Evolutionary conservation across 306 rosid species (phyloP).

Genomic region (Alnus rubra): DNA sequence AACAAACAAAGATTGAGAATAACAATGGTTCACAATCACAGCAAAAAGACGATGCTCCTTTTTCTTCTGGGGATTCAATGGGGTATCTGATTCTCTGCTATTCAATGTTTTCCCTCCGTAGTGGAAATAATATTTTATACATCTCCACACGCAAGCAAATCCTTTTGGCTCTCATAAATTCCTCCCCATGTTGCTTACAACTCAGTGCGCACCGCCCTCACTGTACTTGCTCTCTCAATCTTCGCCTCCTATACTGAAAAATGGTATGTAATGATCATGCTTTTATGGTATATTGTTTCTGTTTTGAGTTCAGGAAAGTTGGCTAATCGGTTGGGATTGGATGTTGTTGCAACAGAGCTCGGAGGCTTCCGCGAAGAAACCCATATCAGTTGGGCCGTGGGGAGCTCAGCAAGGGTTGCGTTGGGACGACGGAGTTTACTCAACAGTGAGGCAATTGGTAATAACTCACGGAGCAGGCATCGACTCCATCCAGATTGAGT

Average conservation of each 20-base stretch:
- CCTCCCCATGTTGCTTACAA: background rate
- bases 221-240: background rate
- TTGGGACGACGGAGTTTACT: constrained; percentile 34
- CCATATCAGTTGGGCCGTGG: constrained; percentile 33
- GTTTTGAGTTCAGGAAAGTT: background rate
- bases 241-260: background rate
- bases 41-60: background rate
- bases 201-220: background rate
- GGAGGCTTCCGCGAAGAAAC: constrained; percentile 1
- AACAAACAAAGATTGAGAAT: background rate
- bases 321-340: background rate
- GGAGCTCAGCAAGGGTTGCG: constrained; percentile 29
- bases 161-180: background rate
- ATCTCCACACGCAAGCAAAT: too few species aligned
- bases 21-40: background rate
- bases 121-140: constrained; percentile 14
- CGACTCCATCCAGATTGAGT: constrained; percentile 28
- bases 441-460: constrained; percentile 17
- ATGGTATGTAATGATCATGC: constrained; percentile 16
- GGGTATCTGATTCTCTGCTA: constrained; percentile 36
- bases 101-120: constrained; percentile 24
- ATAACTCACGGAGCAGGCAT: constrained; percentile 22
- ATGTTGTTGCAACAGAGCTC: background rate
- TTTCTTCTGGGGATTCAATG: background rate
- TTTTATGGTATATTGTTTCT: background rate